These are phyloP conservation scores for Graphiopsis chlorocephala DNA, from an alignment of 2,329 filamentous ascomycete genomes.

Conservation along the genomic window DNA sequence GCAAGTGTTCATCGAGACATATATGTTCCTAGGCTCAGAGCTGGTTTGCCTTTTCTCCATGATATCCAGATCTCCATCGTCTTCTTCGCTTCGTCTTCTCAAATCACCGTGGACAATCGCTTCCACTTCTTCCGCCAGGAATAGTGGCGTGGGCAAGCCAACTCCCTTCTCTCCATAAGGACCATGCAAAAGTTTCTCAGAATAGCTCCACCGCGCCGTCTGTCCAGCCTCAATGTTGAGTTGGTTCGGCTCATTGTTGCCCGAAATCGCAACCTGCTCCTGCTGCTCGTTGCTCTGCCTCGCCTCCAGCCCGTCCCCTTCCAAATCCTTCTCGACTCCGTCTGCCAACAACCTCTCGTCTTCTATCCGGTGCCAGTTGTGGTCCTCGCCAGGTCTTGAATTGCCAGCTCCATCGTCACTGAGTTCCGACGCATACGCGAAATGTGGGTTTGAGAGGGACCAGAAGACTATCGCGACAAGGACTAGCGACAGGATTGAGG, in stretches of 20 bases:
- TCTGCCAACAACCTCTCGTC: slow-evolving; percentile 32
- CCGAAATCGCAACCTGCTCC: slow-evolving; percentile 23
- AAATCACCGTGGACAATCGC: slow-evolving; percentile 23
- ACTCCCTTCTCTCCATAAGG: slow-evolving; percentile 32
- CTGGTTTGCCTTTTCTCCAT: slow-evolving; percentile 24
- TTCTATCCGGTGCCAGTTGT: slow-evolving; percentile 48
- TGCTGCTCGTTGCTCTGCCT: slow-evolving; percentile 40
- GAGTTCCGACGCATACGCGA: slow-evolving; percentile 62
- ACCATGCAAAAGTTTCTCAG: slow-evolving; percentile 53
- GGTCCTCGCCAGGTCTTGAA: slow-evolving; percentile 43
- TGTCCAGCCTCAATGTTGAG: slow-evolving; percentile 62
- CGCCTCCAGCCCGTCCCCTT: slow-evolving; percentile 19
- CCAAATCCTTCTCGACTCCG: slow-evolving; percentile 30
- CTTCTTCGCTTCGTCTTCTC: slow-evolving; percentile 23
- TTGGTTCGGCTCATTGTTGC: slow-evolving; percentile 63
- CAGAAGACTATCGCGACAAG: slow-evolving; percentile 61
- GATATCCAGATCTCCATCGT: neutral
- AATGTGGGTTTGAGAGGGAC: slow-evolving; percentile 56
- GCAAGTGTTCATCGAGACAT: slow-evolving; percentile 84
- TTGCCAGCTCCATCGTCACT: slow-evolving; percentile 28
- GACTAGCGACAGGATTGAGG: slow-evolving; percentile 61
- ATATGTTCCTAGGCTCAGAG: slow-evolving; percentile 54
- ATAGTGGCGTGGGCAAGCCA: slow-evolving; percentile 30
- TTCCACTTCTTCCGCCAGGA: slow-evolving; percentile 14
- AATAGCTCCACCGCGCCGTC: slow-evolving; percentile 64